These are phyloP conservation scores for Penicillium sp. DNA, from an alignment of 2,329 filamentous ascomycete genomes.

Conservation along the genomic window DNA sequence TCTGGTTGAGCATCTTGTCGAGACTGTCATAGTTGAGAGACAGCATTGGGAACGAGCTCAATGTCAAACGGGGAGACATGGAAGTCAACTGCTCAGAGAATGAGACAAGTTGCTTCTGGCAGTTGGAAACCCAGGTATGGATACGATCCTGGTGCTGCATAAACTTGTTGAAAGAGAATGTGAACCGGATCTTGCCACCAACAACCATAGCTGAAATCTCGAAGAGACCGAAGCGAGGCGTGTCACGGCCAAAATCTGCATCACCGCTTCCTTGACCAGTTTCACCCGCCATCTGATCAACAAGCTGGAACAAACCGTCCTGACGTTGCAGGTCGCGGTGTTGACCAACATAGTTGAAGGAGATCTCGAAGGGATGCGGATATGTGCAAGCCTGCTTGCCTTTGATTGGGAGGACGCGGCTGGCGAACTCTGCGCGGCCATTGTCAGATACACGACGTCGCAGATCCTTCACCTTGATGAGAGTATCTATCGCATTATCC, in stretches of 20 bases:
- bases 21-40: slow-evolving; percentile 49
- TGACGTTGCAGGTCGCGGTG: slow-evolving; percentile 50
- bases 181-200: slow-evolving; percentile 52
- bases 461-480: slow-evolving; percentile 44
- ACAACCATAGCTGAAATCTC: slow-evolving; percentile 58
- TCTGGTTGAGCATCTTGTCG: slow-evolving; percentile 40
- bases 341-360: slow-evolving; percentile 48
- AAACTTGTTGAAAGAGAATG: slow-evolving; percentile 55
- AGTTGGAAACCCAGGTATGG: slow-evolving; percentile 48
- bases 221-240: slow-evolving; percentile 55
- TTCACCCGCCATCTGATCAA: slow-evolving; percentile 53
- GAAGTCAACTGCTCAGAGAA: slow-evolving; percentile 33
- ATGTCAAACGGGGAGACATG: slow-evolving; percentile 35
- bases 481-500: slow-evolving; percentile 34
- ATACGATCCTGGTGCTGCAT: slow-evolving; percentile 54
- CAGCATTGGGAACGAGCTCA: slow-evolving; percentile 52
- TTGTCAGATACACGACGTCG: slow-evolving; percentile 43
- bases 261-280: slow-evolving; percentile 50
- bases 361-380: slow-evolving; percentile 49
- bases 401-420: slow-evolving; percentile 34
- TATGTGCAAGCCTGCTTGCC: slow-evolving; percentile 36
- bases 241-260: slow-evolving; percentile 50
- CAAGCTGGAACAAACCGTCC: slow-evolving; percentile 49
- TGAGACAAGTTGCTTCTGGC: slow-evolving; percentile 36
- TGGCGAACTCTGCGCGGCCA: slow-evolving; percentile 44